These are phyloP conservation scores for Przewalskia tangutica DNA, from an alignment of 257 asterid species.

Conservation along the genomic window DNA sequence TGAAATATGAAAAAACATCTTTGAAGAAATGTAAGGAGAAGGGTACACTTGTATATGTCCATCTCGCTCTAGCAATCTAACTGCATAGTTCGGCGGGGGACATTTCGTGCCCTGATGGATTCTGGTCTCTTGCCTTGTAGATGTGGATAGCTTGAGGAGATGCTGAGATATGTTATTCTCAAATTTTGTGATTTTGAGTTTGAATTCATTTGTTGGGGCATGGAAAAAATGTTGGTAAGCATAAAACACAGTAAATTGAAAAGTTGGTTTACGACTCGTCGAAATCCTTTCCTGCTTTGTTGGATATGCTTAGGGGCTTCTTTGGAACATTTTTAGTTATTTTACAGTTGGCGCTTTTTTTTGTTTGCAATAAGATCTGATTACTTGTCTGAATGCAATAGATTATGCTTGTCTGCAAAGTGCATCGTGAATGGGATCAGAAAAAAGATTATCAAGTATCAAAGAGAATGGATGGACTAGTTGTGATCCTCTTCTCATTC, in stretches of 20 bases:
- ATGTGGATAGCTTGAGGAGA: background rate
- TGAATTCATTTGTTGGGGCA: background rate
- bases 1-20: background rate
- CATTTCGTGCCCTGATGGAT: background rate
- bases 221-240: background rate
- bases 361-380: background rate
- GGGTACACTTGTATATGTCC: background rate
- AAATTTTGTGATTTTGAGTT: background rate
- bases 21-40: background rate
- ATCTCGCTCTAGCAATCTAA: background rate
- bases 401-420: background rate
- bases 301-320: background rate
- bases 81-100: background rate
- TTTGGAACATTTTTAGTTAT: too few relatives aligned
- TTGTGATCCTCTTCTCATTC: background rate
- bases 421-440: background rate
- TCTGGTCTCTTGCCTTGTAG: background rate
- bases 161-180: background rate
- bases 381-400: background rate
- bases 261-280: background rate
- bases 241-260: background rate
- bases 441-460: background rate
- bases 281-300: background rate
- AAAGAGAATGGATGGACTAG: background rate
- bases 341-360: background rate